Conservation (phyloP, 805 yeast genomes). For the Myxozyma melibiosi region DNA sequence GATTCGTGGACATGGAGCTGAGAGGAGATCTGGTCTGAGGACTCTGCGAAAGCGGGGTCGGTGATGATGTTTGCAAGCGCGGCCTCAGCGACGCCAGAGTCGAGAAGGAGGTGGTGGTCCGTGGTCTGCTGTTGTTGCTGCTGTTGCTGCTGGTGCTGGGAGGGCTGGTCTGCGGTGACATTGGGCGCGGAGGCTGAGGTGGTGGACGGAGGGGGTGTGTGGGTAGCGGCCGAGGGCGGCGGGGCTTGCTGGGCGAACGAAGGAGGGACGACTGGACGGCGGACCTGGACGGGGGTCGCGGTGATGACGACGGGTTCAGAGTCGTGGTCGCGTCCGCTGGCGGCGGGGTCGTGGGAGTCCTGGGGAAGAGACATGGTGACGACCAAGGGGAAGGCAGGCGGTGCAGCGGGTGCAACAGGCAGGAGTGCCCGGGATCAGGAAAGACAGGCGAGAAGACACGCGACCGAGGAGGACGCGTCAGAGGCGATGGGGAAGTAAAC, state of each 20-base stretch:
- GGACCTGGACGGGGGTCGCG: constrained; percentile 19
- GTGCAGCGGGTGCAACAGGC: background rate
- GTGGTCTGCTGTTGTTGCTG: background rate
- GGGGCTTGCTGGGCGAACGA: background rate
- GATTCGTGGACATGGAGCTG: constrained; percentile 13
- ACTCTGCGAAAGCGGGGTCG: constrained; percentile 13
- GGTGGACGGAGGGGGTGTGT: background rate
- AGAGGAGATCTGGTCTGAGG: constrained; percentile 13
- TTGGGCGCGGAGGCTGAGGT: background rate
- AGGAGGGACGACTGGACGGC: constrained; percentile 14
- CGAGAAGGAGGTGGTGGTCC: too few species aligned
- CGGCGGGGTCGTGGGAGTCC: background rate
- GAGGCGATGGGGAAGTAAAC: too few species aligned
- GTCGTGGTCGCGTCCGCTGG: background rate
- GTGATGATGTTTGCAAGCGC: constrained; percentile 16
- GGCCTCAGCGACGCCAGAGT: constrained; percentile 12
- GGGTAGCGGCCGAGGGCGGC: background rate
- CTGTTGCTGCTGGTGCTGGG: background rate
- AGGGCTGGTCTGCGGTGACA: background rate
- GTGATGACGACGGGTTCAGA: constrained; percentile 10
- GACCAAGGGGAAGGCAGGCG: too few species aligned
- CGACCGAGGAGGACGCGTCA: constrained; percentile 5
- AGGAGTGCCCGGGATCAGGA: background rate
- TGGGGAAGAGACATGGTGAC: background rate
- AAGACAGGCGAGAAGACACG: background rate